phyloP scores from a whole-genome alignment of 345 rosid genomes.

The Salix purpurea region DNA sequence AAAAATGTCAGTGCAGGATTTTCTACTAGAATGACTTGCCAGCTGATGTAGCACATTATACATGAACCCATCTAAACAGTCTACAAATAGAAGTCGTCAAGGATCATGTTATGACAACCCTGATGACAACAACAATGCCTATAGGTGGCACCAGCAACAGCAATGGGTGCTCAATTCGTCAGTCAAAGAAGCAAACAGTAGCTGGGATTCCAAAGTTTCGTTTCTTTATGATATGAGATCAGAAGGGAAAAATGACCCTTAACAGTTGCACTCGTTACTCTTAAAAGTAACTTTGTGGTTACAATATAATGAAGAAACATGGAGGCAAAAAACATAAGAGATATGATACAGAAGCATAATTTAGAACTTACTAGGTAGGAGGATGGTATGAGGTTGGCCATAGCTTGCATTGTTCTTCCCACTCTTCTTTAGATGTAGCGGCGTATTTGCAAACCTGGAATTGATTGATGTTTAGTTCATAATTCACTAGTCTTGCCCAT shows the following conservation, averaged over 20 bases:
- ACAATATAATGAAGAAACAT: not conserved
- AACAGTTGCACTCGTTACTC: not conserved
- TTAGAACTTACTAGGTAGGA: conserved; percentile 64
- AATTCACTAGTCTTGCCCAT: not conserved
- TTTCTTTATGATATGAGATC: not conserved
- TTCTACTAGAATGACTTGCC: not conserved
- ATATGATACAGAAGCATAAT: conserved; percentile 7
- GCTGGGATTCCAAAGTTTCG: not conserved
- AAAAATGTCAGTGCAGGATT: not conserved
- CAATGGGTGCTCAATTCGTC: not conserved
- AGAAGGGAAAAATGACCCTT: not conserved
- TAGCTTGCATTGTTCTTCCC: conserved; percentile 86
- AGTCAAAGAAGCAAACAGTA: not conserved
- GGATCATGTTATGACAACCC: not conserved
- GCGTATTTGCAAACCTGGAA: conserved; percentile 65
- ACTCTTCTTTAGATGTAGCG: conserved; percentile 71
- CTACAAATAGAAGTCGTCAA: not conserved
- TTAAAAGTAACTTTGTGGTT: not conserved
- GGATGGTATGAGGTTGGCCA: conserved; percentile 98
- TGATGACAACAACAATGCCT: not conserved
- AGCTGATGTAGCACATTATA: not conserved
- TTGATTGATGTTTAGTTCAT: not conserved
- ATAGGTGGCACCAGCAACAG: not conserved
- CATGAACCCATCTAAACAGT: not conserved
- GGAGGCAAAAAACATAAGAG: not conserved